A percentile compares a stretch with the other conserved stretches of the same genome.
Conservation (phyloP, 108 stramenopile species). For the Skeletonema grethae region DNA sequence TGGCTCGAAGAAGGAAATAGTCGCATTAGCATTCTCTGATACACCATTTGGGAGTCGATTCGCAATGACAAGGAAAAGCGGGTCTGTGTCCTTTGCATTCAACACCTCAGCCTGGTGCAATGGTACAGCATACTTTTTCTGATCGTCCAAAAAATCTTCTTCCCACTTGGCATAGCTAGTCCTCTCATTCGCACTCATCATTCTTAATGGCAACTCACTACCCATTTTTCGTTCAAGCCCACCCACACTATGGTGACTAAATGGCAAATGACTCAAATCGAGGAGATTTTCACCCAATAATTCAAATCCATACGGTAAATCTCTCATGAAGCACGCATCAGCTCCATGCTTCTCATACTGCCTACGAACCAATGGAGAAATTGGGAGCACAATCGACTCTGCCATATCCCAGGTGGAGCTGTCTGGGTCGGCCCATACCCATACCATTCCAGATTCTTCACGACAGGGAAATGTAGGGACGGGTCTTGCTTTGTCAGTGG, state of each 20-base stretch:
- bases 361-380: conserved; percentile 7
- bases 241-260: conserved; percentile 31
- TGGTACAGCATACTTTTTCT: neutral
- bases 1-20: conserved; percentile 16
- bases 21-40: neutral
- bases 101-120: neutral
- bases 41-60: neutral
- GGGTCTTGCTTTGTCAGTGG: neutral
- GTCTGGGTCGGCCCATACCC: conserved; percentile 23
- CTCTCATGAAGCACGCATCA: conserved; percentile 25
- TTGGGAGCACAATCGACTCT: conserved; percentile 17
- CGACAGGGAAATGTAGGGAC: conserved; percentile 25
- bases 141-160: neutral
- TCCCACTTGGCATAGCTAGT: neutral
- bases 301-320: conserved; percentile 35
- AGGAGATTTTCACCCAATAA: conserved; percentile 32
- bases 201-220: conserved; percentile 13
- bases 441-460: conserved; percentile 20
- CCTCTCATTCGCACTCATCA: conserved; percentile 13
- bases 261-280: conserved; percentile 33
- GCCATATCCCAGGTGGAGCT: neutral
- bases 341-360: neutral
- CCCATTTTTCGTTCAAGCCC: conserved; percentile 12
- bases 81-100: neutral
- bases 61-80: neutral